A percentile compares a stretch with the other conserved stretches of the same genome.
Conservation (phyloP, 2,329 filamentous ascomycete species). For the Phaeoacremonium minimum region DNA sequence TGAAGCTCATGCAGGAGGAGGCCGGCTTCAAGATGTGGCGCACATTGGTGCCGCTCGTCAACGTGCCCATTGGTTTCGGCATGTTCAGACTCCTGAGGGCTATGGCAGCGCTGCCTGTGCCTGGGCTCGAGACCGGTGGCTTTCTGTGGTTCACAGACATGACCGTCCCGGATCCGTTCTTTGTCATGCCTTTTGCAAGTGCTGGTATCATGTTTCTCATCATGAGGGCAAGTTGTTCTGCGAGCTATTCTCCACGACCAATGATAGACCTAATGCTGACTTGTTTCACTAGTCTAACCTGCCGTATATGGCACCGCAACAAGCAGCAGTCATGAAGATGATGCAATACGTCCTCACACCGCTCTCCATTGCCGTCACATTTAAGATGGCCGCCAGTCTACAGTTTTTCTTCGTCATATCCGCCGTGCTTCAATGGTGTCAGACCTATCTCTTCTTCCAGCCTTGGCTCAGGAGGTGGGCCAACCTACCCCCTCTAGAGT, state of each 20-base stretch:
- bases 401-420: slow-evolving; percentile 59
- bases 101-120: slow-evolving; percentile 77
- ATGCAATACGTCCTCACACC: slow-evolving; percentile 29
- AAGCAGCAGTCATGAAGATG: slow-evolving; percentile 22
- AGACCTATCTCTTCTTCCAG: slow-evolving; percentile 39
- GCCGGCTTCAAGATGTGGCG: slow-evolving; percentile 50
- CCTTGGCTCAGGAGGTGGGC: slow-evolving; percentile 28
- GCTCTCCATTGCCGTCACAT: slow-evolving; percentile 36
- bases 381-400: slow-evolving; percentile 40
- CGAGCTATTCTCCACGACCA: neutral
- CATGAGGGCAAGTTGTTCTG: slow-evolving; percentile 45
- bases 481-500: slow-evolving; percentile 29
- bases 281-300: slow-evolving; percentile 19
- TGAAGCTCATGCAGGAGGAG: slow-evolving; percentile 44
- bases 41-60: slow-evolving; percentile 50
- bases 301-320: slow-evolving; percentile 23
- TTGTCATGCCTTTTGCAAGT: slow-evolving; percentile 63
- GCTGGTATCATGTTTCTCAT: slow-evolving; percentile 52
- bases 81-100: slow-evolving; percentile 72
- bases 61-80: slow-evolving; percentile 70
- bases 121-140: slow-evolving; percentile 67
- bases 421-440: slow-evolving; percentile 28
- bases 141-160: slow-evolving; percentile 77
- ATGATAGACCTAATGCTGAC: slow-evolving; percentile 4
- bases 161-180: slow-evolving; percentile 71